phyloP scores from a whole-genome alignment of 176 grass and related monocot species.

The Zoysia pacifica region DNA sequence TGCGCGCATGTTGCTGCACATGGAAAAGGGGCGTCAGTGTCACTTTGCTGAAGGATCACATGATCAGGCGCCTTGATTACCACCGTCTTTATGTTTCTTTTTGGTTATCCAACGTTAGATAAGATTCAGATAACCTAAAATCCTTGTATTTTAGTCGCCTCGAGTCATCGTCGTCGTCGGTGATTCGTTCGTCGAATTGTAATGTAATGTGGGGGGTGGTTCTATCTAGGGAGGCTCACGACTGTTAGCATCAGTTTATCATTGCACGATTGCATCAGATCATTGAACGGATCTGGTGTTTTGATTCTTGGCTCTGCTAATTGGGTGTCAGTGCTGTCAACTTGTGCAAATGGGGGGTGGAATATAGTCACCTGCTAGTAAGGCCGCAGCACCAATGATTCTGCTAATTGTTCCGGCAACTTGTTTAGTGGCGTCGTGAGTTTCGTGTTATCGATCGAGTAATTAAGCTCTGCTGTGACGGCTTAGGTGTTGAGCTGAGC shows the following conservation, averaged over 20 bases:
- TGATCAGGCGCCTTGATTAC: not conserved
- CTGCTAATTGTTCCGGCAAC: not conserved
- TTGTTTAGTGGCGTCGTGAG: not conserved
- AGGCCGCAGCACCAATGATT: not conserved
- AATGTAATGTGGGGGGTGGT: not conserved
- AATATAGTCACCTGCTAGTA: slow-evolving; percentile 17
- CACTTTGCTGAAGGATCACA: slow-evolving; percentile 8
- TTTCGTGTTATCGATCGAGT: not conserved
- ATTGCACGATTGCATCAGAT: not conserved
- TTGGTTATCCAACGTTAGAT: not conserved
- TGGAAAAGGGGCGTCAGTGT: not conserved
- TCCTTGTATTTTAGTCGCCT: not conserved
- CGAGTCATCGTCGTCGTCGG: not conserved
- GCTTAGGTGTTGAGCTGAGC: not conserved
- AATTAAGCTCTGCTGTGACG: not conserved
- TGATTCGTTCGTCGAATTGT: not conserved
- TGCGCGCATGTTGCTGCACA: slow-evolving; percentile 6
- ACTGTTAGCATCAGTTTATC: not conserved
- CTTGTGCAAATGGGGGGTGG: slow-evolving; percentile 11
- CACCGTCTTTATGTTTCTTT: not conserved
- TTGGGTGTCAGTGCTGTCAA: not conserved
- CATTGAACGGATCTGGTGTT: slow-evolving; percentile 17
- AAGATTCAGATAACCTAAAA: not conserved
- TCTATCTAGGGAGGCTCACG: slow-evolving; percentile 17
- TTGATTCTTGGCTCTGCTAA: not conserved